A percentile compares a stretch with the other conserved stretches of the same genome.
These are phyloP conservation scores for Thyridium curvatum DNA, from an alignment of 2,329 filamentous ascomycete species.

Conservation along the genomic window DNA sequence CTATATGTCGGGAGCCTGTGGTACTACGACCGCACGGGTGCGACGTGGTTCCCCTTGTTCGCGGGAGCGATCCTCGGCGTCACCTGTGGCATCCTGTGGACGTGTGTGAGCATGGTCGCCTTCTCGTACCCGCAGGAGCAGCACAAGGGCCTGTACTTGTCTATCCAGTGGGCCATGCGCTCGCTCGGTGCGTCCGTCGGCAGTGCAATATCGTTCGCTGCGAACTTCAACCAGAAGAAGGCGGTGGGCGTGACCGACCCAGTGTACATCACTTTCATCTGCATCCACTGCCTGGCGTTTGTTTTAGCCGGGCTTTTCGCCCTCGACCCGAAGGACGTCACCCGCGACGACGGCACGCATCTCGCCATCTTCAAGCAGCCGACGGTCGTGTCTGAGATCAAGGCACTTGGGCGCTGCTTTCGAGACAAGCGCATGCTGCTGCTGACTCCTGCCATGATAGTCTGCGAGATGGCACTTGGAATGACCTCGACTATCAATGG, in stretches of 20 bases:
- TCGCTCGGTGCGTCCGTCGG: neutral
- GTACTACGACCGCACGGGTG: constrained; percentile 10
- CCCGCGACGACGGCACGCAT: constrained; percentile 4
- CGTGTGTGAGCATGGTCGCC: neutral
- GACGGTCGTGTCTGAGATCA: neutral
- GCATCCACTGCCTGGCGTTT: constrained; percentile 1
- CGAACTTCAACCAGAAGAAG: constrained; percentile 2
- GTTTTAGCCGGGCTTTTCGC: constrained; percentile 1
- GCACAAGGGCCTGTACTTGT: constrained; percentile 4
- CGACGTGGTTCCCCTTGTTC: constrained; percentile 11
- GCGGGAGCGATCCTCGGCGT: constrained; percentile 11
- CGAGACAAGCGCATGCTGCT: constrained; percentile 1
- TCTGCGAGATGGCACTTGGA: constrained; percentile 4
- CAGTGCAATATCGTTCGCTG: constrained; percentile 1
- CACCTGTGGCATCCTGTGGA: constrained; percentile 11
- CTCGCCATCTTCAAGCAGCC: constrained; percentile 5
- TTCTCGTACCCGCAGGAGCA: constrained; percentile 1
- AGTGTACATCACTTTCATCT: constrained; percentile 3
- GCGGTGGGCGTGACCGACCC: neutral
- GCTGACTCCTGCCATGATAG: constrained; percentile 3
- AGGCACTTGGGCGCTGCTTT: neutral
- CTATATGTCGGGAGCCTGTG: constrained; percentile 13
- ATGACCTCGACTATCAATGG: constrained; percentile 3
- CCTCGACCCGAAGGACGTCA: constrained; percentile 1
- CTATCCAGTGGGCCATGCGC: constrained; percentile 1